Evolutionary conservation across 768 basidiomycete species (phyloP).

Genomic region (Crucibulum laeve): DNA sequence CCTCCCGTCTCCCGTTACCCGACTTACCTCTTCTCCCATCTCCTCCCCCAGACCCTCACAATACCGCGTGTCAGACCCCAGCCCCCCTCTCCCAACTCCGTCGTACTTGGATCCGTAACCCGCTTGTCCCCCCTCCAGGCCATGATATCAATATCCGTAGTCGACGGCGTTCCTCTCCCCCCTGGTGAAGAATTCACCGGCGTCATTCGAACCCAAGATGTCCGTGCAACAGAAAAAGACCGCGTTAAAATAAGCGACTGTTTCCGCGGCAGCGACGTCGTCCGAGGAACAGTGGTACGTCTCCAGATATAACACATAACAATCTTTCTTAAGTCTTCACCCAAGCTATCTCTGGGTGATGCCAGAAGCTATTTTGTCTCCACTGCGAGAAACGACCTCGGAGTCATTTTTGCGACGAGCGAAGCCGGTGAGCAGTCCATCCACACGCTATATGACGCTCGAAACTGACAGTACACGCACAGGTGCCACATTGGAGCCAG

Average conservation of each 20-base stretch:
- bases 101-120: slow-evolving; percentile 78
- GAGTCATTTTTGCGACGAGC: slow-evolving; percentile 87
- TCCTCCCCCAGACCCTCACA: slow-evolving; percentile 45
- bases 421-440: slow-evolving; percentile 59
- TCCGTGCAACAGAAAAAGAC: slow-evolving; percentile 88
- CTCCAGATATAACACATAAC: background rate
- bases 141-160: slow-evolving; percentile 76
- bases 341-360: slow-evolving; percentile 86
- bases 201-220: slow-evolving; percentile 84
- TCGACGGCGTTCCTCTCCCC: slow-evolving; percentile 81
- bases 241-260: slow-evolving; percentile 86
- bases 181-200: slow-evolving; percentile 86
- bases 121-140: slow-evolving; percentile 85
- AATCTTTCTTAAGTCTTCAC: background rate
- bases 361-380: slow-evolving; percentile 90
- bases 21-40: slow-evolving; percentile 12
- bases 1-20: slow-evolving; percentile 6
- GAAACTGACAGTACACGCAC: slow-evolving; percentile 4
- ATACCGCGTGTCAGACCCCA: slow-evolving; percentile 67
- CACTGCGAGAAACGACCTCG: slow-evolving; percentile 85
- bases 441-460: background rate
- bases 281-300: slow-evolving; percentile 80
- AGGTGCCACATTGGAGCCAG: slow-evolving; percentile 82
- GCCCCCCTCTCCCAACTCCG: slow-evolving; percentile 70
- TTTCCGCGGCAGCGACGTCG: slow-evolving; percentile 89